Base-by-base conservation (phyloP, 1,284 basidiomycete genomes). In the Marasmius fiardii region DNA sequence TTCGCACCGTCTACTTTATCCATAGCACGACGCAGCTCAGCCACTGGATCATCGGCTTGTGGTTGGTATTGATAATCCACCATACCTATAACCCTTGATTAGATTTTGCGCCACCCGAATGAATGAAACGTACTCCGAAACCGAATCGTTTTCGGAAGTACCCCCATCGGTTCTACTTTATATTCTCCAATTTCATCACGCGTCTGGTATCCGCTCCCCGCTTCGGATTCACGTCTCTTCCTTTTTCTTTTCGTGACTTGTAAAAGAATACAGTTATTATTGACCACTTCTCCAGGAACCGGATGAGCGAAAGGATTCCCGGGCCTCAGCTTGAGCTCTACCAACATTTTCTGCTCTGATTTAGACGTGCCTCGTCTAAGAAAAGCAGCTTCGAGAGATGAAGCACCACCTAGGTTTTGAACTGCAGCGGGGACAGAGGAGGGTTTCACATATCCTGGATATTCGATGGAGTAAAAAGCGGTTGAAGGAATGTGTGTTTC, bases 21-120 rank as follows among this genome's bases (percentile, higher is more conserved):
- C 81, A 97, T 88, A 0, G 90, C 83, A 11, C 77, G 64, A 2
- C 90, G 83, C 52, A 97, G 71, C 57, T 83, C 74, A 1, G 85
- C 72, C 2, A 93, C 74, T 2, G 86, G 84, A 64, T 95, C 91
- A 21, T 82, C 71, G 64, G 78, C 75, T 55, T 88, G 76, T 1
- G 92, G 91, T 55, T 86, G 82, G 69, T 85, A 96, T 70, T 96
- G 93, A 66, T 86, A 96, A 68, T 97, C 94, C 43, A 87, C 92
- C 90, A 96, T 93, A 58, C 86, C 94, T 97, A 53, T 6, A 4
- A 16, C 11, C 16, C 10, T 53, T n/a, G n/a, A 33, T 14, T 23
- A 10, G 41, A 20, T 26, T 33, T 4, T 59, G 7, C 43, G 60
- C 50, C 11, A 33, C 31, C 37, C 43, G 39, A 49, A 34, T 45